Evolutionary conservation across 202 grass and related monocot species (phyloP).

Genomic region (Eragrostis tef): DNA sequence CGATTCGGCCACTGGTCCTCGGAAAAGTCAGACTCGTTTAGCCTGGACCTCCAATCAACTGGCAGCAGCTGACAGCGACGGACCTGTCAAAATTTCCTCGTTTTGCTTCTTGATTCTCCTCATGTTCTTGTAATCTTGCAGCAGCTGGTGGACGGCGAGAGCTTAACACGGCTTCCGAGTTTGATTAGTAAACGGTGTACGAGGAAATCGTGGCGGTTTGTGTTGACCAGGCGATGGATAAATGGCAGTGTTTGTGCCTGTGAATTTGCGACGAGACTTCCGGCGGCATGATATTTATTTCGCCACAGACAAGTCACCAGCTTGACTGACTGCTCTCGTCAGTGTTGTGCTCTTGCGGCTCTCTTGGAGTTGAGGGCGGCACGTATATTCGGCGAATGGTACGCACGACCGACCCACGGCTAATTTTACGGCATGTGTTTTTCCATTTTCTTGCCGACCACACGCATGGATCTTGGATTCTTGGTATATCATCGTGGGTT

Average conservation of each 20-base stretch:
- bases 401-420: neutral
- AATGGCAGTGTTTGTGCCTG: neutral
- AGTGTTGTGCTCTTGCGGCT: neutral
- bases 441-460: neutral
- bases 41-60: neutral
- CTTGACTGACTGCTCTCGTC: neutral
- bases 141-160: neutral
- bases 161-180: neutral
- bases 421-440: neutral
- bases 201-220: neutral
- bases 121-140: neutral
- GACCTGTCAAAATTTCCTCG: neutral
- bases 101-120: neutral
- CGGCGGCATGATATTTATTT: neutral
- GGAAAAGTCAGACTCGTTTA: neutral
- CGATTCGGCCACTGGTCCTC: neutral
- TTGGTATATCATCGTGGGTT: too few species aligned
- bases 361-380: neutral
- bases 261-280: conserved; percentile 1
- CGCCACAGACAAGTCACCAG: neutral
- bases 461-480: neutral
- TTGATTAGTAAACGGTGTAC: neutral
- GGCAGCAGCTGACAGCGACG: neutral
- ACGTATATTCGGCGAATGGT: neutral
- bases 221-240: neutral